Evolutionary conservation across 2,329 filamentous ascomycete species (phyloP), one percentile per base, ranked within the genome.

Genomic region (Huntiella savannae): DNA sequence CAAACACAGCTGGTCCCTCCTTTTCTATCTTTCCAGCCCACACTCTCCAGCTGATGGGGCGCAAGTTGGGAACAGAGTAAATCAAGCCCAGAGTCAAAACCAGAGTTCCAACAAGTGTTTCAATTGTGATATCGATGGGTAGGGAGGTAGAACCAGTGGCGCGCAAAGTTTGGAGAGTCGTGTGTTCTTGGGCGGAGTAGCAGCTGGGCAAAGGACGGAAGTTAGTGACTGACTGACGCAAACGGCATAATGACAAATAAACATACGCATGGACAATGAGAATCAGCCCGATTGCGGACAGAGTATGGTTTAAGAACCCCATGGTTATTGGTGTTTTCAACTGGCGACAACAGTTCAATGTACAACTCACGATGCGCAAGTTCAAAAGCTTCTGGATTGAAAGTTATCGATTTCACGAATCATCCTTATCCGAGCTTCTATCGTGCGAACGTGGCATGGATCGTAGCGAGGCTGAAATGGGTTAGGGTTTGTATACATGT

Each of bases 181-280:
- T 81, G 64, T 94, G 83, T 65, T 98, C 91, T 62, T 94, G 82
- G 40, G 87, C 86, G 44, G 91, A 98, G 64, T 96, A 98, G 64
- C 87, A 92, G 52, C 91, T 98, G 59, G 58, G 34, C 5, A 36
- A 34, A 34, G 22, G 34, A 10, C 28, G 5, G 8, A 5, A 12
- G 15, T 43, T 43, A 36, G 33, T 34, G 32, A 41, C 33, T 46
- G 32, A n/a, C 19, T 46, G 33, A n/a, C 19, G 15, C 4, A 8
- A 32, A 7, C 35, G 22, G 35, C 10, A 8, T 28, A 12, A 7
- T 17, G 35, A 12, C 13, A 13, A 13, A 35, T 39, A 15, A 15
- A 32, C 48, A 62, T 77, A 95, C 88, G 87, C 83, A 63, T 95
- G 88, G 40, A 78, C 75, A 13, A 95, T 71, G 53, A 95, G 71